phyloP scores from a whole-genome alignment of 805 yeast species.

The Debaryomyces castellii region DNA sequence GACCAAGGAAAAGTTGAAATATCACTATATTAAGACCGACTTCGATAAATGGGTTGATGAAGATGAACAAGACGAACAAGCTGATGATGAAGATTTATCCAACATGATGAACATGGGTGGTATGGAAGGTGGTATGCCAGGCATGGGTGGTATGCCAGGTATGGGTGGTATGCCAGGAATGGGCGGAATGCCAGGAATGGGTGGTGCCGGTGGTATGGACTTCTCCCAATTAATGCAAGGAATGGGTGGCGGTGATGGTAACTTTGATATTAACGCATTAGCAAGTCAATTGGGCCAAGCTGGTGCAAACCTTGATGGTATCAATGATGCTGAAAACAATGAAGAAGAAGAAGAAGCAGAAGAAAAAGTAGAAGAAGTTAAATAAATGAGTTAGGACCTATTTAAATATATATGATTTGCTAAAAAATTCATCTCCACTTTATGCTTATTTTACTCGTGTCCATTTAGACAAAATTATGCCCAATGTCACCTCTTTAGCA shows the following conservation, averaged over 20 bases:
- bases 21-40: slow-evolving; percentile 84
- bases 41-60: slow-evolving; percentile 98
- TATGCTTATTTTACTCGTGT: background rate
- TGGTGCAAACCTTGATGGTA: slow-evolving; percentile 18
- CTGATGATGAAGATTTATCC: slow-evolving; percentile 43
- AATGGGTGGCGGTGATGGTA: slow-evolving; percentile 40
- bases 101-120: slow-evolving; percentile 29
- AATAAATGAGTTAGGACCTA: slow-evolving; percentile 1
- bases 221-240: slow-evolving; percentile 26
- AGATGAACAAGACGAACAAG: slow-evolving; percentile 86
- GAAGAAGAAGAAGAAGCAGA: slow-evolving; percentile 24
- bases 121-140: slow-evolving; percentile 6
- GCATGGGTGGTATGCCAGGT: slow-evolving; percentile 31
- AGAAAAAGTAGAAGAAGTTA: slow-evolving; percentile 18
- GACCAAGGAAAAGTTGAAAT: slow-evolving; percentile 80
- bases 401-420: background rate
- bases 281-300: slow-evolving; percentile 47
- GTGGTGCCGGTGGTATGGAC: slow-evolving; percentile 24
- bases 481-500: slow-evolving; percentile 3
- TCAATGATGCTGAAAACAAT: slow-evolving; percentile 19
- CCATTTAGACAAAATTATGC: slow-evolving; percentile 15
- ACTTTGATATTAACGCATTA: slow-evolving; percentile 36
- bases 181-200: slow-evolving; percentile 15
- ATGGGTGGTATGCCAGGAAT: slow-evolving; percentile 24
- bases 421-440: background rate